Percentiles rank a stretch among this genome's conserved stretches.
Evolutionary conservation across 345 rosid species (phyloP).

Genomic region (Pistacia integerrima): DNA sequence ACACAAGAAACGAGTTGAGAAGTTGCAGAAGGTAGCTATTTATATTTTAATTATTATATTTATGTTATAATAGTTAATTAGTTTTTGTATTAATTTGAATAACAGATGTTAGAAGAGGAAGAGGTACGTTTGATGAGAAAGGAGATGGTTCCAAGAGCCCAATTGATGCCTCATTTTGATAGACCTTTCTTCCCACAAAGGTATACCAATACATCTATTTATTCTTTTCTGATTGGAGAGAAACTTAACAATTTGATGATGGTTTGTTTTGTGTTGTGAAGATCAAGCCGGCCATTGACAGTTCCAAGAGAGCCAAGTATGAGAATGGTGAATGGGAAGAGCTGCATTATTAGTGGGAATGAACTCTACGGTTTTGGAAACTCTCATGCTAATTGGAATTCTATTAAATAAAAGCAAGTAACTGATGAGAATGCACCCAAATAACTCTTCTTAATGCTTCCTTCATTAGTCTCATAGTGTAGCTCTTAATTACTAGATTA

Average conservation of each 20-base stretch:
- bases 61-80: no score
- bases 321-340: slow-evolving; percentile 47
- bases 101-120: slow-evolving; percentile 77
- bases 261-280: slow-evolving; percentile 20
- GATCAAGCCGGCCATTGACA: slow-evolving; percentile 76
- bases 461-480: no score
- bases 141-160: slow-evolving; percentile 88
- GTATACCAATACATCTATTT: slow-evolving; percentile 15
- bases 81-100: background rate
- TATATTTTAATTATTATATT: background rate
- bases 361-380: slow-evolving; percentile 47
- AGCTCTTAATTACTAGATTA: no score
- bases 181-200: slow-evolving; percentile 85
- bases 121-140: slow-evolving; percentile 70
- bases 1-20: slow-evolving; percentile 64
- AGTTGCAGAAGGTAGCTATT: slow-evolving; percentile 54
- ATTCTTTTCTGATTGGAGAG: no score
- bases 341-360: slow-evolving; percentile 37
- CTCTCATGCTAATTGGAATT: slow-evolving; percentile 38
- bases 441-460: background rate
- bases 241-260: no score
- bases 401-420: slow-evolving; percentile 19
- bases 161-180: slow-evolving; percentile 79
- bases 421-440: no score
- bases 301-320: slow-evolving; percentile 76